phyloP scores from a whole-genome alignment of 768 basidiomycete species.

The Tylopilus sp. region DNA sequence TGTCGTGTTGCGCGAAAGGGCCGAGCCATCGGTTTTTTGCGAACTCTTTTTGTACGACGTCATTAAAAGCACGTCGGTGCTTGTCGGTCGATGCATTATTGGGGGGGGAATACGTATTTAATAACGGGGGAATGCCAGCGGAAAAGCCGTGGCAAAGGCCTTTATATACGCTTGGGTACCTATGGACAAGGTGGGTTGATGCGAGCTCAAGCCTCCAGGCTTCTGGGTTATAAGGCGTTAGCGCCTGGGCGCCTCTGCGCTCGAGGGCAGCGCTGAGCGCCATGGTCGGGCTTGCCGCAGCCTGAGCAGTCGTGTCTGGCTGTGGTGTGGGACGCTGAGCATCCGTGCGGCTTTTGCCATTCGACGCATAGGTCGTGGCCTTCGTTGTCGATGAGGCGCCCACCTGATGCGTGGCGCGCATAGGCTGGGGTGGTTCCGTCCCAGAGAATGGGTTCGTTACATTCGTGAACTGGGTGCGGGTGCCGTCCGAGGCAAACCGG shows the following conservation, averaged over 20 bases:
- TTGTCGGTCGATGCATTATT: not conserved
- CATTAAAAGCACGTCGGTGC: rapidly evolving
- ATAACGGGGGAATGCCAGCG: not conserved
- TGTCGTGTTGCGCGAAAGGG: rapidly evolving
- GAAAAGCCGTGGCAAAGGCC: not conserved
- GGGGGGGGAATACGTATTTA: too few relatives aligned
- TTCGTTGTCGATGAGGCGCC: not conserved
- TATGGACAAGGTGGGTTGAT: too few relatives aligned
- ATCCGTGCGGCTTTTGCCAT: not conserved
- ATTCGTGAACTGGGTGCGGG: not conserved
- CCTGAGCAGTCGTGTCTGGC: not conserved
- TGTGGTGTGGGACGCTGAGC: not conserved
- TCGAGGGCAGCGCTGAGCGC: not conserved
- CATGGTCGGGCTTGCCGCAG: not conserved
- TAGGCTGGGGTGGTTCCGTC: not conserved
- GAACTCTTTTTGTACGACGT: not conserved
- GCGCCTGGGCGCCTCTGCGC: not conserved
- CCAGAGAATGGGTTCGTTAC: not conserved
- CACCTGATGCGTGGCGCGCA: rapidly evolving
- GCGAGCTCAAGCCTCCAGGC: too few relatives aligned
- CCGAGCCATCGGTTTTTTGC: not conserved
- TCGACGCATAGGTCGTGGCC: not conserved
- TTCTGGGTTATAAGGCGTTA: not conserved
- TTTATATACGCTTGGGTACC: not conserved
- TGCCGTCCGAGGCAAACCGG: not conserved